Conservation (phyloP, 345 rosid genomes). For the Gossypium arboreum region DNA sequence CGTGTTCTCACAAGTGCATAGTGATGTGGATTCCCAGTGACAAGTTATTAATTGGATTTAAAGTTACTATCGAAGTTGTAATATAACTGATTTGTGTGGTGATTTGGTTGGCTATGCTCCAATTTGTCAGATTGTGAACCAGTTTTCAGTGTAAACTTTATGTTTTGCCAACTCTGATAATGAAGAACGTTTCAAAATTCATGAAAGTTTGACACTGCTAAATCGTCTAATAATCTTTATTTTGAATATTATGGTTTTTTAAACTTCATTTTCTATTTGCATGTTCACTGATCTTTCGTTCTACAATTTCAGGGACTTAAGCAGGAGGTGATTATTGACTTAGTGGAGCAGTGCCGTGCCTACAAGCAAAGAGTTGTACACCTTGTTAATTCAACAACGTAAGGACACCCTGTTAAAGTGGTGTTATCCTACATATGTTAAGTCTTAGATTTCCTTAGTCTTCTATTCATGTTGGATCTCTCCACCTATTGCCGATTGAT, state of each 20-base stretch:
- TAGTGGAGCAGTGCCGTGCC: conserved; percentile 93
- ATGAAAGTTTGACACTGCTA: background rate
- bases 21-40: background rate
- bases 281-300: conserved; percentile 9
- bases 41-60: background rate
- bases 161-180: background rate
- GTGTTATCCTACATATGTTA: background rate
- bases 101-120: background rate
- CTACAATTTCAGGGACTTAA: conserved; percentile 62
- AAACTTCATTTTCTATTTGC: conserved; percentile 6
- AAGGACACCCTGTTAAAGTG: conserved; percentile 26
- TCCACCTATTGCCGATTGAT: background rate
- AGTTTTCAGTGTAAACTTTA: conserved; percentile 8
- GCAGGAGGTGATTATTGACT: conserved; percentile 95
- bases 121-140: background rate
- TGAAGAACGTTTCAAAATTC: background rate
- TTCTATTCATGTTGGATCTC: background rate
- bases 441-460: background rate
- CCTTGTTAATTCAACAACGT: conserved; percentile 96
- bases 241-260: background rate
- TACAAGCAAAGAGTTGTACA: conserved; percentile 99
- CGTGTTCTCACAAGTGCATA: background rate
- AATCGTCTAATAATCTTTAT: conserved; percentile 10
- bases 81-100: background rate
- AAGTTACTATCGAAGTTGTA: background rate